Base-by-base conservation (phyloP, 2,329 filamentous ascomycete species). In the Epicoccum nigrum region DNA sequence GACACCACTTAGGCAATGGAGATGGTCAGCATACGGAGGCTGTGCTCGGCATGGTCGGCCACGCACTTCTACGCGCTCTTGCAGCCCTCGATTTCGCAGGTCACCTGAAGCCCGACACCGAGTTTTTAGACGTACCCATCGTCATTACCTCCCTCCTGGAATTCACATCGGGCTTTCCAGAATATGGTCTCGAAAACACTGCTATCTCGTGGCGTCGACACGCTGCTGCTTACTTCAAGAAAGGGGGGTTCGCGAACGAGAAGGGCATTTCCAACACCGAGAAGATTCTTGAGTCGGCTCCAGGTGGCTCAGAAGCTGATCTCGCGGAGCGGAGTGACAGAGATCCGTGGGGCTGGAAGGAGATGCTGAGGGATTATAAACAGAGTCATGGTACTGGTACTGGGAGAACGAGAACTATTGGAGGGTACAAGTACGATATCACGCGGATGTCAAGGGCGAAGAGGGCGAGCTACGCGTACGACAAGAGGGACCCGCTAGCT, bases 381-480 rank as follows among this genome's bases (percentile, higher is more conserved):
- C 23, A 19, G 16, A 12, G n/a, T 4, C 20, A 54, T 37, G 42
- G 30, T 4, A n/a, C n/a, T n/a, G n/a, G n/a, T n/a, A n/a, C n/a
- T n/a, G n/a, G n/a, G 13, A 20, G 2, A 21, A 33, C 9, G 34
- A 40, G 21, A 45, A 15, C 13, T 11, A 39, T 62, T 27, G 58
- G 54, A 8, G 48, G 51, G 4, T 45, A 37, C 4, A 48, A 49
- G 7, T 60, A 50, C 35, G 50, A 60, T 41, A 57, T 63, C 21
- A 55, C 53, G 6, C 55, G 51, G 32, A 51, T 58, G 52, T 39
- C 40, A 3, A 45, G 55, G 45, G 53, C 54, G 39, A 23, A 57
- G 32, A 54, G 58, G 27, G 51, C 51, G 4, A 23, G 37, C 3
- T 23, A 59, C 32, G 35, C 46, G 6, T 58, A 51, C 37, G 50